These are phyloP conservation scores for Purpureocillium lavendulum DNA, from an alignment of 2,329 filamentous ascomycete species.

Conservation along the genomic window DNA sequence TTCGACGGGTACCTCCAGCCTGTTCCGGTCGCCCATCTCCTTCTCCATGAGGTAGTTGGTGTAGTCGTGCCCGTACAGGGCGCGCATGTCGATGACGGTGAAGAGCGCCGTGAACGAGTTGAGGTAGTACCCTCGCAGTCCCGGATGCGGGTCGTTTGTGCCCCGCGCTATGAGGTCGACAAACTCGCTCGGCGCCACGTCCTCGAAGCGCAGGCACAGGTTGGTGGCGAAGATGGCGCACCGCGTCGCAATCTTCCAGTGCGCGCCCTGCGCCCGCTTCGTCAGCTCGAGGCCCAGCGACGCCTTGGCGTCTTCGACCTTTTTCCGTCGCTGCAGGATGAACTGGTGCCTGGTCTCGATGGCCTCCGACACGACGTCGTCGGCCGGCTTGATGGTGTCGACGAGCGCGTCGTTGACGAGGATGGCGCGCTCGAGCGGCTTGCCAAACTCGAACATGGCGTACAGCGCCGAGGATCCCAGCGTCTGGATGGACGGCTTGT, in stretches of 20 bases:
- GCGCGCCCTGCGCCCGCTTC: conserved; percentile 65
- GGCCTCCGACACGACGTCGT: conserved; percentile 54
- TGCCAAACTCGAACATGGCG: conserved; percentile 85
- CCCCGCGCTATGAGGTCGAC: conserved; percentile 76
- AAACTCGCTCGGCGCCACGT: conserved; percentile 71
- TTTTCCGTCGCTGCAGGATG: conserved; percentile 64
- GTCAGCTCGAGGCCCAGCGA: conserved; percentile 75
- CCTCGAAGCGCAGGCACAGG: conserved; percentile 84
- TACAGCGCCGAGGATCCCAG: conserved; percentile 76
- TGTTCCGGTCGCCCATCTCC: conserved; percentile 64
- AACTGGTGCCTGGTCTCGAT: conserved; percentile 57
- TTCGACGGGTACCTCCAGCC: conserved; percentile 63
- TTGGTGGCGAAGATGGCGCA: conserved; percentile 88
- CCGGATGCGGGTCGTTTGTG: conserved; percentile 84
- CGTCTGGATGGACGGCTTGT: conserved; percentile 91
- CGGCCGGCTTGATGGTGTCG: conserved; percentile 59
- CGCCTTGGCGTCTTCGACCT: conserved; percentile 78
- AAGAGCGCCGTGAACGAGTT: conserved; percentile 71
- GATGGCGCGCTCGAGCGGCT: conserved; percentile 77
- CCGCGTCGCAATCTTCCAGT: conserved; percentile 93
- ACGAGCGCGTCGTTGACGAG: conserved; percentile 67
- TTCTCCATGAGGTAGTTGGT: conserved; percentile 77
- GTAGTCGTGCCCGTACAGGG: conserved; percentile 79
- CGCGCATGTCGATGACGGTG: conserved; percentile 78
- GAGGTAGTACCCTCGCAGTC: conserved; percentile 71